Base-by-base conservation (phyloP, 2,329 filamentous ascomycete genomes). In the Botrytis fragariae region DNA sequence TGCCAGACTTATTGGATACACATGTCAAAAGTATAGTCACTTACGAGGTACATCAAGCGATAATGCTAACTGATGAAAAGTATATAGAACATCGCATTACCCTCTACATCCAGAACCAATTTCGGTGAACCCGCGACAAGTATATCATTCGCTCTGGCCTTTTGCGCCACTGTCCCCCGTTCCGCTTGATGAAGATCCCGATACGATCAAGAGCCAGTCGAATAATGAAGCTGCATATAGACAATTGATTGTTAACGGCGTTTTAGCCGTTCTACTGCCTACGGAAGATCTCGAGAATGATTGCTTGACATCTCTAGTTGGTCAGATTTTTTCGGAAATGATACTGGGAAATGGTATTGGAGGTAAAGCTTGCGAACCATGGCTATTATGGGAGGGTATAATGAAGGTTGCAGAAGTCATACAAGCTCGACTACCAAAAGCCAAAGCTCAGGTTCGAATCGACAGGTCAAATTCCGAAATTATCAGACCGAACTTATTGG, bases 261-360 rank as follows among this genome's bases (percentile, higher is more conserved):
- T 94, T 54, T 85, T 99, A 75, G 91, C 93, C 37, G 86, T 97
- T 70, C 87, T 99, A 25, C 87, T 99, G 32, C 96, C 96, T 16
- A 96, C 94, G 25, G 95, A 98, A 79, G 95, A 98, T 81, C 85
- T 98, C 57, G 90, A 95, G 79, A 98, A 97, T 81, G 89, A 89
- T 71, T 97, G 93, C 81, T 86, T 98, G 79, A 92, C 93, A 73
- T 88, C 93, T 51, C 86, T 99, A 75, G 92, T 98, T 75, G 90
- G 91, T 72, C 94, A 98, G 83, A 92, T 98, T 76, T 87, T 98
- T 75, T 93, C 94, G 10, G 94, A 98, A 82, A 90, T 97, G 81
- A 93, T 98, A 75, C 86, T 99, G 76, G 93, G 93, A 75, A 94
- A 93, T 78, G 88, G 92, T 73, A 86, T 98, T 78, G 90, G 91